Base-by-base conservation (phyloP, 441 rosid genomes). In the Theobroma grandiflorum region DNA sequence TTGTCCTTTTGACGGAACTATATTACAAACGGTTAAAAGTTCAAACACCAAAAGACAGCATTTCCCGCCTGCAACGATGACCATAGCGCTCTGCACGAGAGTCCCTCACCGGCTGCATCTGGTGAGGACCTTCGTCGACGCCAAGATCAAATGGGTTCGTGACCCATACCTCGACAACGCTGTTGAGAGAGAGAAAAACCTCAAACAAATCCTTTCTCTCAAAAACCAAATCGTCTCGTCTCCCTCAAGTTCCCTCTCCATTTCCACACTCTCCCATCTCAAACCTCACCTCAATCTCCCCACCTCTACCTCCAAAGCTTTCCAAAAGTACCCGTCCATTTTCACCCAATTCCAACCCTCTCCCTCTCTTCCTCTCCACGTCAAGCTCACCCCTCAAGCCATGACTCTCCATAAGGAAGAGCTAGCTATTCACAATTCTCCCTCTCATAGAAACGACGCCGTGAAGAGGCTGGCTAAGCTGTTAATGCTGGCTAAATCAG, bases 271-370 rank as follows among this genome's bases (percentile, higher is more conserved):
- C 42, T 89, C 95, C 47, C 83, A 72, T 26, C 92, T 92, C 82
- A 90, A 93, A 74, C 80, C 96, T 80, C 87, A 81, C 59, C 63
- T 90, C 86, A 72, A 86, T 57, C 92, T 95, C 75, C 91, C 84
- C 55, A 74, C 79, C 10, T 81, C 90, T 0, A 80, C 89, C 77
- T 82, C 83, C 33, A 78, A 85, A 4, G 87, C 92, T 86, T 78
- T 87, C 74, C 87, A 83, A 38, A 89, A 84, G 18, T 88, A 89
- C 82, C 85, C 82, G 16, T 83, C 90, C 2, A 33, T 93, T 40
- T 95, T 95, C 83, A 50, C 80, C 57, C 80, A 67, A 7, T 93
- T 89, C 86, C 99, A 95, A 83, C 97, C 96, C 22, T 85, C 86
- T 7, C 92, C 85, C 14, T 88, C 94, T 16, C 89, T 85, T 68